Base-by-base conservation (phyloP, 208 protist species). In the Zelonia costaricensis region DNA sequence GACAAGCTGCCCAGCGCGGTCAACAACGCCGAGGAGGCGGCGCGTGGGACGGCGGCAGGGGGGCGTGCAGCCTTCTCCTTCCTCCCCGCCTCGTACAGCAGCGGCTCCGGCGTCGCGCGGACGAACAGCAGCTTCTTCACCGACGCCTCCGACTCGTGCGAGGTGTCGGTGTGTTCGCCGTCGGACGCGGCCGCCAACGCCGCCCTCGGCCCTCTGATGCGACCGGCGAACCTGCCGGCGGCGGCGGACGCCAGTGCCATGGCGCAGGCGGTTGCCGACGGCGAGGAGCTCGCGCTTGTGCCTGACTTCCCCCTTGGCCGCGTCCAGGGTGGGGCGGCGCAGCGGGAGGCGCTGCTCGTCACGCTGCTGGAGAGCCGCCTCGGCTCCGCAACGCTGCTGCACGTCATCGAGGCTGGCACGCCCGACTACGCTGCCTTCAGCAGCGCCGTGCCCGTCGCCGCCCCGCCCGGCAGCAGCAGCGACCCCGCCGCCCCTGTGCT, bases 341-440 rank as follows among this genome's bases (percentile, higher is more conserved):
- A 92, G 64, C 69, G 68, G 5, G 60, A 62, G 31, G 85, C 75
- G 36, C 48, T 92, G 27, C 62, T 74, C 12, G 60, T 67, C 23
- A 46, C 75, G 9, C 51, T 92, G 12, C 48, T 62, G 5, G 66
- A 76, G 38, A 68, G 67, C 16, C 65, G 79, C 8, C 67, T 89
- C 4, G 46, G 40, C 54, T 44, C 48, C 22, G 56, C 80, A 12
- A 58, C 58, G 6, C 22, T 87, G 33, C 22, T 87, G 31, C 79
- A 89, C 55, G 62, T 80, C 12, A 69, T 92, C n/a, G 76, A 82
- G 39, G 63, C 57, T 16, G 82, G 66, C 22, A 76, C 80, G 18
- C 62, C 67, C 18, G 72, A 62, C 30, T 78, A 84, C 62, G 48
- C 74, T 9, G 54, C 78, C 7, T 87, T 92, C 56, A 49, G 56